Evolutionary conservation across 176 grass and related monocot genomes (phyloP).

Genomic region (Rhynchospora pubera): DNA sequence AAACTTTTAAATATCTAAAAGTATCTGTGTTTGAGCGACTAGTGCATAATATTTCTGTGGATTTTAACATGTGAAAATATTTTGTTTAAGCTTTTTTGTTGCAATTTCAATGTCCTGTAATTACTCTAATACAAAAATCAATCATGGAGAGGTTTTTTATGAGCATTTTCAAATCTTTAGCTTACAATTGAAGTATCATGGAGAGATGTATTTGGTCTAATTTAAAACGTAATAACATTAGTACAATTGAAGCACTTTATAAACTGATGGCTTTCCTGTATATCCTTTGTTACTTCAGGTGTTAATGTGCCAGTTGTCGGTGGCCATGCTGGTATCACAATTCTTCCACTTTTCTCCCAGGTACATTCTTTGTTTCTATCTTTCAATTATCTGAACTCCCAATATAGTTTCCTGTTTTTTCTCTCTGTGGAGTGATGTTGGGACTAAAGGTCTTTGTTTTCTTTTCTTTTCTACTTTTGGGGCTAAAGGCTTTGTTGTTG

Average conservation of each 20-base stretch:
- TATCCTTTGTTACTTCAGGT: slow-evolving; percentile 30
- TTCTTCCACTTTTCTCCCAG: slow-evolving; percentile 87
- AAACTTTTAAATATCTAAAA: neutral
- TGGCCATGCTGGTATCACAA: slow-evolving; percentile 83
- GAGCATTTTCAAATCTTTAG: no score
- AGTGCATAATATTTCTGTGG: neutral
- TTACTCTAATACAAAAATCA: neutral
- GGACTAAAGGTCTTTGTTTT: no score
- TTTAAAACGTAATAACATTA: no score
- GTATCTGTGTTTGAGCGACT: neutral
- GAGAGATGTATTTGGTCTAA: no score
- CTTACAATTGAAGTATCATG: no score
- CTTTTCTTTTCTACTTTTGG: no score
- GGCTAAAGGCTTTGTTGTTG: no score
- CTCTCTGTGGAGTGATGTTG: no score
- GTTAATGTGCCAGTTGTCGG: slow-evolving; percentile 82
- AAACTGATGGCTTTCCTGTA: neutral
- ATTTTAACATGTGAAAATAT: neutral
- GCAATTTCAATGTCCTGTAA: neutral
- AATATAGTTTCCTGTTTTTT: no score
- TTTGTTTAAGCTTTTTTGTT: neutral
- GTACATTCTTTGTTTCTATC: slow-evolving; percentile 17
- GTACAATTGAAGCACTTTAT: neutral
- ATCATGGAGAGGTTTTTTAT: neutral
- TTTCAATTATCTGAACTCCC: neutral